Base-by-base conservation (phyloP, 1,139 yeast species). In the Diutina neorugosa region DNA sequence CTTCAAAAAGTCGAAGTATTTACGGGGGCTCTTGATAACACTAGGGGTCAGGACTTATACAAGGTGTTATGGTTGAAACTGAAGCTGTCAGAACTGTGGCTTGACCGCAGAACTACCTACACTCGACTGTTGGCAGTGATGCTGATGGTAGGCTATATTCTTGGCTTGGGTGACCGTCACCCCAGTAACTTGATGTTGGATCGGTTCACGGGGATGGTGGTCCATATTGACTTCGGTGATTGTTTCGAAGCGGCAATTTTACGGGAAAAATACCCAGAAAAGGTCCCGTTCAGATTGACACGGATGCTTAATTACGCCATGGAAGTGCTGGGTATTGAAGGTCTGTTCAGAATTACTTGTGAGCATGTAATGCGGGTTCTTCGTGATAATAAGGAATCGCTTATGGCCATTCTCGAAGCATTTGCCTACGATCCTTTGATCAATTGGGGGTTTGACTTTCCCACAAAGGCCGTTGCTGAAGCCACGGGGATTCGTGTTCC, bases 291-390 rank as follows among this genome's bases (percentile, higher is more conserved):
- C 72, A 78, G 99, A 66, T 77, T 94, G 57, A 94, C 99, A 0
- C 77, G 98, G 67, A 94, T 94, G 99, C 76, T 94, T 59, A 90
- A 94, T 40, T 91, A 90, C 67, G 99, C 98, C 0, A 93, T 94
- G 98, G 99, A 94, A 66, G 98, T 94, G 5, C 88, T 97, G 69
- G 98, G 98, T 18, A 90, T 94, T 57, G 98, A 94, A 68, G 99
- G 99, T 1, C 87, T 96, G 37, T 94, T 88, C 77, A 78, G 98
- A 63, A 91, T 93, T 53, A 91, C 98, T 0, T 89, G 97, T 68
- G 98, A 93, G 63, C 93, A 91, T 69, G 98, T 94, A 7, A 93
- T 94, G 98, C 77, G 94, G 57, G 94, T 94, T 3, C 73, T 94
- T 56, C 76, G 99, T 57, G 96, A 85, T 59, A 94, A 93, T 67